Percentiles rank a stretch among this genome's conserved stretches.
Evolutionary conservation across 169 alveolate genomes (phyloP).

Genomic region (Theileria sp.): DNA sequence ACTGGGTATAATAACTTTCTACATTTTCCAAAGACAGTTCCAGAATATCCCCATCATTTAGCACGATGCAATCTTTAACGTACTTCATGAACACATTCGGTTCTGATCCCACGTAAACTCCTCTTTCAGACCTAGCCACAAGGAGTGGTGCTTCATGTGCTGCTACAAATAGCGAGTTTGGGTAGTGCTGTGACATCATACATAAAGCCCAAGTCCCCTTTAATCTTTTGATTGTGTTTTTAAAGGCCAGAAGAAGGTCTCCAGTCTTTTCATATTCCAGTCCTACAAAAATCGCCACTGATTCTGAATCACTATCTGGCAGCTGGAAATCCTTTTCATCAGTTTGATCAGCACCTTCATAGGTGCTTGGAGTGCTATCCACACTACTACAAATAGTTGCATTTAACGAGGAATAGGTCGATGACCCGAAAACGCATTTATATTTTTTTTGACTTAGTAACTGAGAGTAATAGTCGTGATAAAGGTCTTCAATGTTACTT

Average conservation of each 20-base stretch:
- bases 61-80: constrained; percentile 87
- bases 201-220: constrained; percentile 97
- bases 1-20: constrained; percentile 54
- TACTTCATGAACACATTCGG: constrained; percentile 89
- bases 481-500: constrained; percentile 61
- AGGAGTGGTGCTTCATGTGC: constrained; percentile 91
- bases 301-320: constrained; percentile 95
- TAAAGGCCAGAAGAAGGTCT: constrained; percentile 83
- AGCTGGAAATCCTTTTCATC: constrained; percentile 14
- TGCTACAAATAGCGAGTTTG: constrained; percentile 87
- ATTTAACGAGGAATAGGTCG: neutral
- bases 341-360: neutral
- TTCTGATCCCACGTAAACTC: constrained; percentile 90
- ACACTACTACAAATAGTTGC: neutral
- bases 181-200: constrained; percentile 83
- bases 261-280: constrained; percentile 80
- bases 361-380: neutral
- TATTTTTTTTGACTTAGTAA: constrained; percentile 39
- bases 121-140: constrained; percentile 80
- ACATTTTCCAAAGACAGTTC: constrained; percentile 48
- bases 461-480: constrained; percentile 19
- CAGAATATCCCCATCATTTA: constrained; percentile 57
- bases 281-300: constrained; percentile 93
- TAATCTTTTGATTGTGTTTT: constrained; percentile 80
- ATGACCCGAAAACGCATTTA: constrained; percentile 38